Base-by-base conservation (phyloP, 257 asterid genomes). In the Forsythia viridissima region DNA sequence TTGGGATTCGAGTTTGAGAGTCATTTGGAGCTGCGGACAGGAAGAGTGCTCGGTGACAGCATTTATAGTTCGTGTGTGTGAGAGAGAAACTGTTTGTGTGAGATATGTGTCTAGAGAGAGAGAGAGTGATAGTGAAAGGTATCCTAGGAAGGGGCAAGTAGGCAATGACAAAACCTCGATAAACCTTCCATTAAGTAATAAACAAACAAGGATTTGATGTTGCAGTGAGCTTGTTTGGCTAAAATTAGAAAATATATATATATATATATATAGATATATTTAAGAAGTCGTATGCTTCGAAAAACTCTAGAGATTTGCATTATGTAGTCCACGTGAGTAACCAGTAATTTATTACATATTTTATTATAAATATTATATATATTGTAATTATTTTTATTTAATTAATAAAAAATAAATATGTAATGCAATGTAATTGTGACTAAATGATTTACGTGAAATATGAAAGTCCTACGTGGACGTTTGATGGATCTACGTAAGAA, bases 1-100 rank as follows among this genome's bases (percentile, higher is more conserved):
- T 18, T 85, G 84, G 69, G 92, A 81, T 16, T 81, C 88, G 87
- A 90, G 71, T 65, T 88, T 91, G 71, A 37, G 77, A 70, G 93
- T 78, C 96, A 93, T 91, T 72, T 79, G 83, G 79, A 68, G 57
- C 30, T 12, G 57, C 61, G 2, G 61, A 24, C 20, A 34, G 75
- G 52, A 16, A 51, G 61, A 4, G 75, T 9, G n/a, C n/a, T 70
- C 55, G 4, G 74, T 70, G 8, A 39, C 72, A 72, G 57, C 77
- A 79, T 71, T 76, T 75, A 55, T 42, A 73, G 83, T 7, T 46
- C 40, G 68, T 61, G 71, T 71, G 71, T 70, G 52, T 2, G 80
- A 57, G 76, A 44, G 10, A 3, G 69, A 40, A 13, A n/a, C 16
- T 40, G 68, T 44, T 66, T 48, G 76, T 57, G 34, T 71, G 79